A percentile compares a stretch with the other conserved stretches of the same genome.
Evolutionary conservation across 1,139 yeast species (phyloP).

Genomic region (Lodderomyces theae): DNA sequence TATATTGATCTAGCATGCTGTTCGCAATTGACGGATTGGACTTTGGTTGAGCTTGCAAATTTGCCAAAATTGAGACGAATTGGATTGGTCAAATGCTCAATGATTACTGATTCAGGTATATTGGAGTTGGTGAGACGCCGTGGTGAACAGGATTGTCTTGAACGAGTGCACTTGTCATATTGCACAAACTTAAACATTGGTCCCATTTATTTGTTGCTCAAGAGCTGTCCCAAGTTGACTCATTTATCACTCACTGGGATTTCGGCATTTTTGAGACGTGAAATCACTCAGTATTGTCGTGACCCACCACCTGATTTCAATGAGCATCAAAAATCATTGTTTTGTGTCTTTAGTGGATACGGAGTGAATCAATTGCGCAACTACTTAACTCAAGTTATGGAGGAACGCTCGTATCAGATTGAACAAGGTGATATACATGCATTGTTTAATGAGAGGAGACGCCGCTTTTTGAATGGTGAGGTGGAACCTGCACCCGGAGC

Average conservation of each 20-base stretch:
- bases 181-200: conserved; percentile 77
- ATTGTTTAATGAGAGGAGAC: conserved; percentile 32
- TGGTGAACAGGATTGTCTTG: conserved; percentile 72
- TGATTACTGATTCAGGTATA: conserved; percentile 86
- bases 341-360: conserved; percentile 91
- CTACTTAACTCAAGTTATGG: conserved; percentile 50
- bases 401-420: conserved; percentile 39
- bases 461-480: conserved; percentile 22
- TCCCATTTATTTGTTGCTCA: conserved; percentile 68
- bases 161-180: conserved; percentile 89
- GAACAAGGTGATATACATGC: conserved; percentile 42
- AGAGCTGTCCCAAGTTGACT: conserved; percentile 80
- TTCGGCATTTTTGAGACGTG: conserved; percentile 79
- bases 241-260: conserved; percentile 91
- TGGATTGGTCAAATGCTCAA: conserved; percentile 87
- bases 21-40: conserved; percentile 80
- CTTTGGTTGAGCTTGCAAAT: conserved; percentile 73
- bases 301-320: conserved; percentile 95
- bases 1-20: conserved; percentile 96
- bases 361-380: conserved; percentile 77
- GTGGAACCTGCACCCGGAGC: conserved; percentile 22
- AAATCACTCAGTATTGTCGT: conserved; percentile 83
- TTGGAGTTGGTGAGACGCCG: conserved; percentile 72
- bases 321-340: conserved; percentile 78
- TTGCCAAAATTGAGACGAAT: conserved; percentile 84